Evolutionary conservation across 2,329 filamentous ascomycete species (phyloP).

Genomic region (Verticillium klebahnii): DNA sequence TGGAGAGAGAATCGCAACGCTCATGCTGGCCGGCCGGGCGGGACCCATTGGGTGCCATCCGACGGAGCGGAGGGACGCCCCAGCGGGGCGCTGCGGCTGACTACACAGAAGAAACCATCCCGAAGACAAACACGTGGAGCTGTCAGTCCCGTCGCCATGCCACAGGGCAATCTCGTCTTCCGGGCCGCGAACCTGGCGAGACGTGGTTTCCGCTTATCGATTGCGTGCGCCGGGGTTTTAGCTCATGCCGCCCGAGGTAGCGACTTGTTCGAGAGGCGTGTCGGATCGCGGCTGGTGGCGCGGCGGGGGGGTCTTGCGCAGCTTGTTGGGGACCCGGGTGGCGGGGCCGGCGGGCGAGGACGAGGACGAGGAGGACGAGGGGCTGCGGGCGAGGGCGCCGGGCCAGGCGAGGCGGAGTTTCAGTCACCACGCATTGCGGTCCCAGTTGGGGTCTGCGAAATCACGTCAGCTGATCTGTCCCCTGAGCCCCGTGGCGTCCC

Average conservation of each 20-base stretch:
- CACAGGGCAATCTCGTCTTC: too few relatives aligned
- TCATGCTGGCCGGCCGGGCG: conserved; percentile 9
- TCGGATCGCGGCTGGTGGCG: conserved; percentile 4
- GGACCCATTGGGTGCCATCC: background rate
- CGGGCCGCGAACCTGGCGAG: too few relatives aligned
- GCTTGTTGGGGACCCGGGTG: conserved; percentile 9
- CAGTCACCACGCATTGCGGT: conserved; percentile 78
- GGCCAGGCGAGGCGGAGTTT: conserved; percentile 12
- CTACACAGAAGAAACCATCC: too few relatives aligned
- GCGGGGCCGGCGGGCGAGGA: background rate
- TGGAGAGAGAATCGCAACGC: conserved; percentile 5
- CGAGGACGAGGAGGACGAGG: conserved; percentile 1
- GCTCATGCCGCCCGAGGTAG: background rate
- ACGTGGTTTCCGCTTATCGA: too few relatives aligned
- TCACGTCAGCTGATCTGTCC: conserved; percentile 1
- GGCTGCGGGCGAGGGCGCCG: background rate
- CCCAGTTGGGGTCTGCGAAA: conserved; percentile 73
- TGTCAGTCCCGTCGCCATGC: too few relatives aligned
- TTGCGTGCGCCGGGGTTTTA: too few relatives aligned
- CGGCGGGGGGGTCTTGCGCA: conserved; percentile 9
- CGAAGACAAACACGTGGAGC: too few relatives aligned
- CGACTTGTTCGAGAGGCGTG: conserved; percentile 8
- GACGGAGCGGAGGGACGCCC: too few relatives aligned
- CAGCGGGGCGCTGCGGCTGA: too few relatives aligned
- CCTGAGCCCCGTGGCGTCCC: background rate